Conservation (phyloP, 2,329 filamentous ascomycete species). For the Mollisia scopiformis region DNA sequence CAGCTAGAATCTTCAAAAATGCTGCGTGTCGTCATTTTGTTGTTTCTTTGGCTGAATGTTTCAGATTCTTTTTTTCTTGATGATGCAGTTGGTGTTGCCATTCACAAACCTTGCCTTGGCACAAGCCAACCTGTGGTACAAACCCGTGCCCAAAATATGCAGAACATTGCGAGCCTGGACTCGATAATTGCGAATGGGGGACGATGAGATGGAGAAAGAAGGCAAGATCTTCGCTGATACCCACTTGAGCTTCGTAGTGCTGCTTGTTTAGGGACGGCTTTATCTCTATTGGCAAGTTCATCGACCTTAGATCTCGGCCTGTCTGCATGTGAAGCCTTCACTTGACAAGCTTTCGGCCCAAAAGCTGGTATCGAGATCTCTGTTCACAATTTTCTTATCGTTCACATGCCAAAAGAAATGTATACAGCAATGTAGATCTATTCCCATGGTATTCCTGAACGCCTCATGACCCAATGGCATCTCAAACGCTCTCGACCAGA, state of each 20-base stretch:
- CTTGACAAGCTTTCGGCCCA: background rate
- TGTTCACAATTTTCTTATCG: background rate
- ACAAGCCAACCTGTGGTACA: too few species aligned
- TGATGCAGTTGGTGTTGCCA: background rate
- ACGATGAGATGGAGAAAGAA: too few species aligned
- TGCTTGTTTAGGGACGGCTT: too few species aligned
- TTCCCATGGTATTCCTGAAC: background rate
- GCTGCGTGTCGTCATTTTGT: background rate
- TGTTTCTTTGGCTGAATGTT: background rate
- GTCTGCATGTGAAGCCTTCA: background rate
- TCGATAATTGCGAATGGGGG: too few species aligned
- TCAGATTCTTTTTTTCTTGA: background rate
- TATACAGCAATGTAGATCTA: background rate
- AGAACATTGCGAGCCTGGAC: too few species aligned
- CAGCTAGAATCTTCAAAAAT: background rate
- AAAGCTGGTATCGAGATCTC: background rate
- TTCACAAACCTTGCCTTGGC: background rate
- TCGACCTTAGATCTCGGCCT: background rate
- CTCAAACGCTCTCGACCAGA: background rate
- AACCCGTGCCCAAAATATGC: too few species aligned
- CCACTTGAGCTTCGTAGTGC: too few species aligned
- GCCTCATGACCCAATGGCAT: background rate
- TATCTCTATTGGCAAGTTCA: too few species aligned
- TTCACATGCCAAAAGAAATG: background rate
- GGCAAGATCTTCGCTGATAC: too few species aligned